These are phyloP conservation scores for Colletotrichum cuscutae DNA, from an alignment of 2,329 filamentous ascomycete genomes.

Conservation along the genomic window DNA sequence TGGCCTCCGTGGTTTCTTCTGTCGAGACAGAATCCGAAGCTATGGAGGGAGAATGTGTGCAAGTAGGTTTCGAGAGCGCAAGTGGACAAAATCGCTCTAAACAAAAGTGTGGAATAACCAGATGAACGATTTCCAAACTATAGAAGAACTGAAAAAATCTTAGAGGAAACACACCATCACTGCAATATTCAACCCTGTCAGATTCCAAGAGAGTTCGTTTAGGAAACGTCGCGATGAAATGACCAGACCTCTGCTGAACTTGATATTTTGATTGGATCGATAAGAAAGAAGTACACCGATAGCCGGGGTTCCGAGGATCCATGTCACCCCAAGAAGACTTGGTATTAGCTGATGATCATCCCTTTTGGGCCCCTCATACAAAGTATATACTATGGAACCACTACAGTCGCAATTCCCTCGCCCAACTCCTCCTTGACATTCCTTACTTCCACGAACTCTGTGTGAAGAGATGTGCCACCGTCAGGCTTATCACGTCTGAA, in stretches of 20 bases:
- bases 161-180: too few species aligned
- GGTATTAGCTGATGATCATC: neutral
- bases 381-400: neutral
- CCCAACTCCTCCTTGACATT: slow-evolving; percentile 2
- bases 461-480: neutral
- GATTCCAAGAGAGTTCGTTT: accelerated
- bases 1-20: too few species aligned
- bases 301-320: neutral
- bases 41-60: too few species aligned
- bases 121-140: too few species aligned
- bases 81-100: accelerated
- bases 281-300: neutral
- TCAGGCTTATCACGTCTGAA: neutral
- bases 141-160: too few species aligned
- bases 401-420: neutral
- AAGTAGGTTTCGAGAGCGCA: too few species aligned
- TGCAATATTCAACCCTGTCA: too few species aligned
- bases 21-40: too few species aligned
- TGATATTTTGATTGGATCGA: neutral
- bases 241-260: neutral
- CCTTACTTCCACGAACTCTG: slow-evolving; percentile 4
- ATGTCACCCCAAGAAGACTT: neutral
- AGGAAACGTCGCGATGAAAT: neutral
- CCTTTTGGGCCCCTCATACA: neutral
- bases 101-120: too few species aligned